Base-by-base conservation (phyloP, 176 grass and related monocot genomes). In the Cenchrus fungigraminus region DNA sequence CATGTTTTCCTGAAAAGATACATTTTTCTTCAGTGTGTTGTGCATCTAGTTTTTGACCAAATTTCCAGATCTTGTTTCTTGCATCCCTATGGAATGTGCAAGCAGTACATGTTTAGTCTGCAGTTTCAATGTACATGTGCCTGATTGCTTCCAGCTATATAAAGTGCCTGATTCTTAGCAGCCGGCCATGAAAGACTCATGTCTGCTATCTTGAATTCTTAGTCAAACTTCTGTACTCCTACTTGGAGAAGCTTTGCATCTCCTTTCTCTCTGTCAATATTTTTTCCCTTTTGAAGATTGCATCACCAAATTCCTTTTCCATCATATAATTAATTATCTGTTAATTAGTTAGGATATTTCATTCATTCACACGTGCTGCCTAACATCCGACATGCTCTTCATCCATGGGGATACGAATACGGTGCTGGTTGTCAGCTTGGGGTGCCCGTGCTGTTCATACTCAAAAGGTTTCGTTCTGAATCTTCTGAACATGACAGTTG, bases 1-100 rank as follows among this genome's bases (percentile, higher is more conserved):
- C 76, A 53, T 71, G 74, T 40, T 78, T 83, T 63, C 56, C 25
- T 64, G 3, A 60, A 64, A 60, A 74, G 56, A 74, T 40, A 49
- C 10, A 51, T 37, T 13, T 32, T 32, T 76, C 45, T 7, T 85
- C 63, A 5, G 14, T 68, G 8, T 31, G 12, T 20, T 20, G 12
- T 20, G 74, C 17, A 5, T 12, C 73, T 32, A 17, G 73, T 67
- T 76, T 76, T 29, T 68, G 20, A 68, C 73, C 1, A 46, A 12
- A 11, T 43, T 46, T 9, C 55, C 40, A 17, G 16, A 61, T 0
- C 17, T 68, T 9, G 63, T 70, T 81, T 40, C 20, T 3, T 40
- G 15, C 34, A 12, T 56, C 9, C 9, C n/a, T 44, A 9, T 58
- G 55, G 54, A 25, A 44, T 37, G 20, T 61, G 54, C 74, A 17